Conservation (phyloP, 2,329 filamentous ascomycete species). For the Meredithiella fracta region DNA sequence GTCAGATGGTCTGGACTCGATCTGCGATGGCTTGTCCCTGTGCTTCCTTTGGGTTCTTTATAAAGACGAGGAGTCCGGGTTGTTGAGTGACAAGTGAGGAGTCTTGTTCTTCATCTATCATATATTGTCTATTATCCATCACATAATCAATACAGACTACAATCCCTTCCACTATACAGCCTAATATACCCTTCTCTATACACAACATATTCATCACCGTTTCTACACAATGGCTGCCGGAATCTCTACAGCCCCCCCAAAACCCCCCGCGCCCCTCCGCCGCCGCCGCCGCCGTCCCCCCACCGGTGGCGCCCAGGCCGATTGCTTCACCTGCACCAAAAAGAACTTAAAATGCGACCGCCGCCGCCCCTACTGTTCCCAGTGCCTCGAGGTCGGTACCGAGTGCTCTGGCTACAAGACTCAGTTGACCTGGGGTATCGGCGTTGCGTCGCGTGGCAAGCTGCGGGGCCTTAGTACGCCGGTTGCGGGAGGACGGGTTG, state of each 20-base stretch:
- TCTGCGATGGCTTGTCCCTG: too few species aligned
- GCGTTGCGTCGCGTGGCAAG: conserved; percentile 89
- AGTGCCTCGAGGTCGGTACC: conserved; percentile 78
- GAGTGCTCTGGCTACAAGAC: conserved; percentile 96
- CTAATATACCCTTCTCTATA: background rate
- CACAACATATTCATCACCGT: background rate
- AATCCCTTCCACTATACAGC: background rate
- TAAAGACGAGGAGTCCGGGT: too few species aligned
- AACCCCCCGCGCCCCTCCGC: conserved; percentile 31
- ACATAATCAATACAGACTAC: too few species aligned
- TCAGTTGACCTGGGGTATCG: conserved; percentile 89
- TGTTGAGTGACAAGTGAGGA: too few species aligned
- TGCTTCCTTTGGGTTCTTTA: too few species aligned
- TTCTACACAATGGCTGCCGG: conserved; percentile 14
- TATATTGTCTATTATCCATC: background rate
- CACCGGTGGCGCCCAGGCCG: conserved; percentile 75
- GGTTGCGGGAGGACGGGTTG: conserved; percentile 36
- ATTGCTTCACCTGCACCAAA: conserved; percentile 88
- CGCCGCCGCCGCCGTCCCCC: conserved; percentile 71
- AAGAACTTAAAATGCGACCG: conserved; percentile 75
- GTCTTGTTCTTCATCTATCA: too few species aligned
- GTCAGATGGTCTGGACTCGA: too few species aligned
- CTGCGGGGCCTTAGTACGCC: conserved; percentile 71
- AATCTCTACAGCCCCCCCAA: conserved; percentile 35
- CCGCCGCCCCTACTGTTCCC: conserved; percentile 82